Evolutionary conservation across 2,329 filamentous ascomycete genomes (phyloP).

Genomic region (Colletotrichum australisinense): DNA sequence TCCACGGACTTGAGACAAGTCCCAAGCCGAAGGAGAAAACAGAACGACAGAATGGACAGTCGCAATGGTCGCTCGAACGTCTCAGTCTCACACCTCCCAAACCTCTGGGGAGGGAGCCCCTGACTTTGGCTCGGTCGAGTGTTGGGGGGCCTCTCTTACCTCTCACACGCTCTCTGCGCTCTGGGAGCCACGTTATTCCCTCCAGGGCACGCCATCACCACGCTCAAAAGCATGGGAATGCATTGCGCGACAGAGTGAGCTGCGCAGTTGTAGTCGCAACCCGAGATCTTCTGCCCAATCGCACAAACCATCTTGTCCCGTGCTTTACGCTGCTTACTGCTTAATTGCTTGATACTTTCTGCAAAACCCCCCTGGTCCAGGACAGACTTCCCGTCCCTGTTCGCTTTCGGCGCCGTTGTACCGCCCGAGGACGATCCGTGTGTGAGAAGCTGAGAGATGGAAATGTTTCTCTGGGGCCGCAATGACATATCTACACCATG

Average conservation of each 20-base stretch:
- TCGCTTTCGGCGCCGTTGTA: background rate
- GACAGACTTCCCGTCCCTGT: background rate
- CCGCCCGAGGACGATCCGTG: background rate
- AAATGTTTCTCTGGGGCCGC: conserved; percentile 2
- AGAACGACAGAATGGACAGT: background rate
- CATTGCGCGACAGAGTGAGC: background rate
- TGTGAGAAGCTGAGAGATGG: background rate
- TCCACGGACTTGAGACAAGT: conserved; percentile 30
- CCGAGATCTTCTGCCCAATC: background rate
- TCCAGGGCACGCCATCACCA: background rate
- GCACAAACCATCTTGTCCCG: background rate
- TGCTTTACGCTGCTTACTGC: background rate
- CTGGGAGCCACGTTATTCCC: conserved; percentile 4
- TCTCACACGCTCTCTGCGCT: background rate
- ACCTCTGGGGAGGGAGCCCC: conserved; percentile 1
- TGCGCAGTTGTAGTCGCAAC: background rate
- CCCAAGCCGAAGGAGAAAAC: background rate
- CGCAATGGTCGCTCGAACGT: conserved; percentile 3
- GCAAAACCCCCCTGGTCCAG: background rate
- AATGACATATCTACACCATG: background rate
- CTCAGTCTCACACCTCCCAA: background rate
- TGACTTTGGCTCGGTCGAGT: background rate
- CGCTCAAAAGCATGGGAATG: background rate
- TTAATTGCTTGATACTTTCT: background rate
- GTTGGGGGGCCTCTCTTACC: background rate